phyloP scores from a whole-genome alignment of 345 rosid species.

The Populus davidiana region DNA sequence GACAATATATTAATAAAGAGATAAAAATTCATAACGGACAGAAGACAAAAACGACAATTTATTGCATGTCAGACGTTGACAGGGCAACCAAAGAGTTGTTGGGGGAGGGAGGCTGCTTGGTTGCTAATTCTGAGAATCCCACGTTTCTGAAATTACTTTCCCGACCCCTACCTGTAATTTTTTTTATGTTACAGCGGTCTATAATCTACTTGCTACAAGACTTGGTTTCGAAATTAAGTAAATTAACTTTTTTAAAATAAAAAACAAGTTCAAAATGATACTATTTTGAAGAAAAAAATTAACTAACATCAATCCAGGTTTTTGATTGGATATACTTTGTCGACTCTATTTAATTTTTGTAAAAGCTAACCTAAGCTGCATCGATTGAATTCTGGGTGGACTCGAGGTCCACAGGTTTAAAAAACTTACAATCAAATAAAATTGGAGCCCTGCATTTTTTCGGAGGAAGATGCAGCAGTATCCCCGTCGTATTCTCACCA shows the following conservation, averaged over 20 bases:
- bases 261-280: no score
- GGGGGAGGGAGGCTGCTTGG: conserved; percentile 21
- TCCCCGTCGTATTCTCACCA: background rate
- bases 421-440: background rate
- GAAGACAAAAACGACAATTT: conserved; percentile 25
- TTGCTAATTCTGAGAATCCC: conserved; percentile 12
- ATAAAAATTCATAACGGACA: conserved; percentile 19
- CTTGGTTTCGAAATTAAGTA: no score
- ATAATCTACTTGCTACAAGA: no score
- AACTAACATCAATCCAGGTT: no score
- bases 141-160: conserved; percentile 2
- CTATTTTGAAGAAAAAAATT: no score
- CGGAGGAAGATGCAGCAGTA: background rate
- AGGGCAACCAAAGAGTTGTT: conserved; percentile 45
- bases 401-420: no score
- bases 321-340: no score
- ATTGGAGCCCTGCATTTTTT: background rate
- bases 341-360: no score
- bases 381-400: no score
- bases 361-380: no score
- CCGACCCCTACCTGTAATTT: background rate
- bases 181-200: background rate
- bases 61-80: conserved; percentile 42
- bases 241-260: no score
- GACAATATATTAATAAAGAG: background rate